A percentile compares a stretch with the other conserved stretches of the same genome.
phyloP scores from a whole-genome alignment of 495 filamentous ascomycete species.

The Penicillium manginii region DNA sequence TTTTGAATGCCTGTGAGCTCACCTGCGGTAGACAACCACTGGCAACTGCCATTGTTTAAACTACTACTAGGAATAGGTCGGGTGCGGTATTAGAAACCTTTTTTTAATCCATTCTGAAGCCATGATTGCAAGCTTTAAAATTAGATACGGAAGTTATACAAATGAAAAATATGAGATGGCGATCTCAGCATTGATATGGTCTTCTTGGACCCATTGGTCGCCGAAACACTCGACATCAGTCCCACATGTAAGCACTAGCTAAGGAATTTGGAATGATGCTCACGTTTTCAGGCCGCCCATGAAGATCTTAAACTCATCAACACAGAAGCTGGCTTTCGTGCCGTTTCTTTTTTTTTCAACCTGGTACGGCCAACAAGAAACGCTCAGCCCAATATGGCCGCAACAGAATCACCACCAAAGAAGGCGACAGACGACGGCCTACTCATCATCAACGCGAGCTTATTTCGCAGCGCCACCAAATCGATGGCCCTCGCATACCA shows the following conservation, averaged over 20 bases:
- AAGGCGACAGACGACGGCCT: not conserved
- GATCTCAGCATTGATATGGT: too few relatives aligned
- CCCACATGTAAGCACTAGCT: conserved; percentile 2
- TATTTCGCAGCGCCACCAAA: conserved; percentile 13
- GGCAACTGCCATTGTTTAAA: too few relatives aligned
- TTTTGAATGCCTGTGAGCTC: too few relatives aligned
- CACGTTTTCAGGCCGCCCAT: not conserved
- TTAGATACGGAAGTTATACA: too few relatives aligned
- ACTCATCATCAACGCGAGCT: conserved; percentile 11
- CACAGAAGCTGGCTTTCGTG: not conserved
- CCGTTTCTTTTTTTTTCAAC: not conserved
- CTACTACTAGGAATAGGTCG: too few relatives aligned
- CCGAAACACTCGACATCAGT: not conserved
- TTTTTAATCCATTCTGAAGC: too few relatives aligned
- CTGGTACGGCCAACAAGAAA: not conserved
- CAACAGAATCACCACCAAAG: not conserved
- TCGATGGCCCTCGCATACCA: conserved; percentile 13
- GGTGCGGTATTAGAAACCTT: too few relatives aligned
- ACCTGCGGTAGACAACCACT: too few relatives aligned
- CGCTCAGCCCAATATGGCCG: not conserved
- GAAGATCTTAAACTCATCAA: not conserved
- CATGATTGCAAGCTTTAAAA: too few relatives aligned
- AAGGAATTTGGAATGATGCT: not conserved
- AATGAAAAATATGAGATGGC: too few relatives aligned
- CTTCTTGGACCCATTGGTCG: too few relatives aligned